Evolutionary conservation across 2,329 filamentous ascomycete genomes (phyloP).

Genomic region (Ceratocystis diversiconidia): DNA sequence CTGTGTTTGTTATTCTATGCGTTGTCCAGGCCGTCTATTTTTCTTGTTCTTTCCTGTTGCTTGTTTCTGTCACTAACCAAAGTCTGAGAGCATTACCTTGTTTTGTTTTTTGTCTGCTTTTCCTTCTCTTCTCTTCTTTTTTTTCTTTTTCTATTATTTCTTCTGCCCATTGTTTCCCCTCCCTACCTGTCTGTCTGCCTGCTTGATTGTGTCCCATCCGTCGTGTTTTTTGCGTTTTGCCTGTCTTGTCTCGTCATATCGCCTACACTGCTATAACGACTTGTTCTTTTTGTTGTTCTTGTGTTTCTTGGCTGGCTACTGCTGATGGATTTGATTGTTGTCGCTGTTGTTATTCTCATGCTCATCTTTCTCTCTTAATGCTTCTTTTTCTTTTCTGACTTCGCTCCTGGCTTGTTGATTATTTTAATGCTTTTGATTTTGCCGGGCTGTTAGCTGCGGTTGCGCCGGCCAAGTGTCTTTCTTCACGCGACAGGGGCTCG

Average conservation of each 20-base stretch:
- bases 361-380: not conserved
- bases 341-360: too few relatives aligned
- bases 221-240: too few relatives aligned
- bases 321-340: not conserved
- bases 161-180: not conserved
- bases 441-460: not conserved
- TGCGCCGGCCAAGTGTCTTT: too few relatives aligned
- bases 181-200: not conserved
- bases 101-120: not conserved
- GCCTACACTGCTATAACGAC: too few relatives aligned
- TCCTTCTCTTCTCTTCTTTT: not conserved
- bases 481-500: too few relatives aligned
- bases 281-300: slow-evolving; percentile 1
- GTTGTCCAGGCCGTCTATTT: slow-evolving; percentile 19
- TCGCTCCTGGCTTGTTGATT: not conserved
- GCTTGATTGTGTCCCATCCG: not conserved
- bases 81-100: slow-evolving; percentile 1
- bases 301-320: not conserved
- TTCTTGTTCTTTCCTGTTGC: slow-evolving; percentile 22
- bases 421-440: not conserved
- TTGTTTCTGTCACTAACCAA: not conserved
- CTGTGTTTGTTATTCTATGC: slow-evolving; percentile 9
- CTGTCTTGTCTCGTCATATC: too few relatives aligned
- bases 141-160: not conserved
- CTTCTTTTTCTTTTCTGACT: not conserved